A percentile compares a stretch with the other conserved stretches of the same genome.
phyloP scores from a whole-genome alignment of 345 rosid genomes.

The Salix dunnii region DNA sequence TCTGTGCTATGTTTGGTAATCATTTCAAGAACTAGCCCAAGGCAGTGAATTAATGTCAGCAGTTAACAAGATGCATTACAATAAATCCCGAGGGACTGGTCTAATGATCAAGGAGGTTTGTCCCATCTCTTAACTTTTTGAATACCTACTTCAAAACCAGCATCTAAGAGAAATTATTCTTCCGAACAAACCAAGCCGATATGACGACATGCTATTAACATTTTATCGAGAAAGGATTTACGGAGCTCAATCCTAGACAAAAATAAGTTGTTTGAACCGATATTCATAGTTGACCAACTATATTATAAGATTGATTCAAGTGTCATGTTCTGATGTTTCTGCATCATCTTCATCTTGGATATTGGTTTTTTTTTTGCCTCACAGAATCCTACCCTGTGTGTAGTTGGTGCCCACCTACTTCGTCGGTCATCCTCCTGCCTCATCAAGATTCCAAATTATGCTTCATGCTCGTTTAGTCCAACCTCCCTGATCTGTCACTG shows the following conservation, averaged over 20 bases:
- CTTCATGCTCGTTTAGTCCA: not conserved
- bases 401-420: conserved; percentile 2
- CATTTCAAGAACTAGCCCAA: not conserved
- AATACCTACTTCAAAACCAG: not conserved
- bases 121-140: not conserved
- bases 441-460: conserved; percentile 5
- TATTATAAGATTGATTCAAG: not conserved
- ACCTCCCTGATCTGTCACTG: not conserved
- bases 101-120: not conserved
- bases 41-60: not conserved
- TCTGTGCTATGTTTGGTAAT: not conserved
- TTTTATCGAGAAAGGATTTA: too few relatives aligned
- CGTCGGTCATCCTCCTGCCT: not conserved
- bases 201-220: not conserved
- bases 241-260: not conserved
- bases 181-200: too few relatives aligned
- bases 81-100: not conserved
- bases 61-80: not conserved
- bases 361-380: not conserved
- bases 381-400: not conserved
- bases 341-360: not conserved
- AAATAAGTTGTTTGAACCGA: not conserved
- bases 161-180: not conserved
- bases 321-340: not conserved
- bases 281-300: not conserved